phyloP scores from a whole-genome alignment of 1,139 yeast genomes.

The Blastobotrys illinoisensis region DNA sequence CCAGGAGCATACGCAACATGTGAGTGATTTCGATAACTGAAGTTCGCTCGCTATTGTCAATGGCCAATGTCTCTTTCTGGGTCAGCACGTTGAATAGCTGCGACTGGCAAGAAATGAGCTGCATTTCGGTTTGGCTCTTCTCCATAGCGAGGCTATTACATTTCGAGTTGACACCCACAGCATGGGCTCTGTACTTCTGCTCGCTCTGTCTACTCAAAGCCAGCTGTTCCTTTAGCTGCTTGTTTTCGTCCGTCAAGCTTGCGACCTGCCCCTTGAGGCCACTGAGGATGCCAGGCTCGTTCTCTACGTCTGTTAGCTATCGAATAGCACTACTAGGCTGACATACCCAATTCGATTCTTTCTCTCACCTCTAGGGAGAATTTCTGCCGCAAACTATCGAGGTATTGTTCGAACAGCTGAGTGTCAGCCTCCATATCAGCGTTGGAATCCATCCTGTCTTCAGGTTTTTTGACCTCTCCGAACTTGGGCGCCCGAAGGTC shows the following conservation, averaged over 20 bases:
- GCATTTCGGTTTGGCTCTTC: background rate
- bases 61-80: background rate
- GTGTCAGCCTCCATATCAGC: background rate
- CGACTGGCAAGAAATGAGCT: background rate
- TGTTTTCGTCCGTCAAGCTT: background rate
- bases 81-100: background rate
- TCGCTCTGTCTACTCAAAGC: too few species aligned
- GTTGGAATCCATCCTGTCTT: background rate
- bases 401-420: background rate
- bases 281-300: background rate
- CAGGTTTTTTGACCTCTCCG: background rate
- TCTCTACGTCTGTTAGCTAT: background rate
- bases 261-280: background rate
- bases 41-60: background rate
- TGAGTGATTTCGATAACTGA: background rate
- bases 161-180: background rate
- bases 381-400: background rate
- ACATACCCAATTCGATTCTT: background rate
- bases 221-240: background rate
- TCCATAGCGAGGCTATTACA: background rate
- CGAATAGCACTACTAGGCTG: background rate
- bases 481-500: background rate
- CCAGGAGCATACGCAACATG: background rate
- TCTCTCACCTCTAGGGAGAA: background rate
- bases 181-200: too few species aligned